Evolutionary conservation across 306 rosid genomes (phyloP), one percentile per base, ranked within the genome.

Genomic region (Corylus heterophylla): DNA sequence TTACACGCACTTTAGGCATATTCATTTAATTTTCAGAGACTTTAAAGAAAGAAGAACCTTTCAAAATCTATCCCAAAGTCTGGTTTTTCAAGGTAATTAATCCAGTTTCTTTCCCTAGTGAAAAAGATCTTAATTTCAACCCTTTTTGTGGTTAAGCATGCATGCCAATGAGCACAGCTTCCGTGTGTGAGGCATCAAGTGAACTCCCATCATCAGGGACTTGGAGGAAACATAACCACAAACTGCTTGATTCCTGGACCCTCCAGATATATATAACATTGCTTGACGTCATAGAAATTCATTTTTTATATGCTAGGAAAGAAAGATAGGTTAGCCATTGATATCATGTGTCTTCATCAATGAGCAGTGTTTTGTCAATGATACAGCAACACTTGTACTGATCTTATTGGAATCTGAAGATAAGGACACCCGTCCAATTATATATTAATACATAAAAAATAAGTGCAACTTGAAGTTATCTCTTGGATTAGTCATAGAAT

Each of bases 271-370:
- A 22, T 22, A 39, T 39, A 39, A 39, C 6, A 39, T 39, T 39
- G 44, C 44, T 39, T 39, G 44, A 39, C 4, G 44, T 3, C 6
- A 39, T 39, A 5, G 44, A 10, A 58, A 0, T 22, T 31, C 35
- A 1, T 31, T 31, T 10, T 27, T 10, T 25, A 20, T 49, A 11
- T 0, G 3, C n/a, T 39, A 62, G 17, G 5, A 62, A 29, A 5
- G 47, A 14, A 42, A 67, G 12, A 17, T 64, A 20, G 82, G 87
- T 74, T 13, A 56, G 51, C 58, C 80, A 31, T 77, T 45, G 39
- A 58, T 80, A 77, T 74, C 68, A 6, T 4, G 2, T 51, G 31
- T 75, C 67, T 2, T 48, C 56, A 61, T 71, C 54, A 67, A 8
- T 27, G 18, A 3, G 16, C 37, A 35, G 3, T 6, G 3, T 12